Evolutionary conservation across 2,329 filamentous ascomycete species (phyloP).

Genomic region (Penicillium sp.): DNA sequence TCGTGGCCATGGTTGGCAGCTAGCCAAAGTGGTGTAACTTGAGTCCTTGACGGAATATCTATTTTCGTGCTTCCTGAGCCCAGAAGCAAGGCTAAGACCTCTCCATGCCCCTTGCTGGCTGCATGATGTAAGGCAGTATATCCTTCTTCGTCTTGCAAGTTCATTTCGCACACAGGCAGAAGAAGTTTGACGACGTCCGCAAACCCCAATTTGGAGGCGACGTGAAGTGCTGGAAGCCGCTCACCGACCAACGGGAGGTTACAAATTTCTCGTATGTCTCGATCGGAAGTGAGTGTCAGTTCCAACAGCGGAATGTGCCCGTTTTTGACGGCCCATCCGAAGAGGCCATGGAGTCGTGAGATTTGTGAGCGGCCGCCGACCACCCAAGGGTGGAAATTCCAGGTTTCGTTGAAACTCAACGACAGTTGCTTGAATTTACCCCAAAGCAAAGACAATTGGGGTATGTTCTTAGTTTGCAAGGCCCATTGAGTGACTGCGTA

Average conservation of each 20-base stretch:
- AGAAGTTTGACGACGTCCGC: not conserved
- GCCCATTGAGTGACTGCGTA: not conserved
- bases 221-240: constrained; percentile 26
- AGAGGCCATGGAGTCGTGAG: constrained; percentile 26
- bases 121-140: not conserved
- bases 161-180: not conserved
- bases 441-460: constrained; percentile 17
- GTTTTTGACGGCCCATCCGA: constrained; percentile 29
- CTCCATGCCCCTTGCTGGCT: not conserved
- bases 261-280: constrained; percentile 12
- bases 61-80: not conserved
- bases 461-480: not conserved
- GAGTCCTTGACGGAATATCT: not conserved
- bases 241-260: constrained; percentile 26
- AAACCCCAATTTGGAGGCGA: constrained; percentile 23
- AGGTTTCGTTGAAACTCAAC: constrained; percentile 25
- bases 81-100: not conserved
- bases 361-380: constrained; percentile 20
- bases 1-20: not conserved
- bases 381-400: constrained; percentile 31
- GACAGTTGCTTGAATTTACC: constrained; percentile 21
- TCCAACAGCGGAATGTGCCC: constrained; percentile 20
- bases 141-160: not conserved
- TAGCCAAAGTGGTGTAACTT: not conserved
- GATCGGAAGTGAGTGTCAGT: not conserved